Conservation (phyloP, 805 yeast species). For the Candida dendrica region DNA sequence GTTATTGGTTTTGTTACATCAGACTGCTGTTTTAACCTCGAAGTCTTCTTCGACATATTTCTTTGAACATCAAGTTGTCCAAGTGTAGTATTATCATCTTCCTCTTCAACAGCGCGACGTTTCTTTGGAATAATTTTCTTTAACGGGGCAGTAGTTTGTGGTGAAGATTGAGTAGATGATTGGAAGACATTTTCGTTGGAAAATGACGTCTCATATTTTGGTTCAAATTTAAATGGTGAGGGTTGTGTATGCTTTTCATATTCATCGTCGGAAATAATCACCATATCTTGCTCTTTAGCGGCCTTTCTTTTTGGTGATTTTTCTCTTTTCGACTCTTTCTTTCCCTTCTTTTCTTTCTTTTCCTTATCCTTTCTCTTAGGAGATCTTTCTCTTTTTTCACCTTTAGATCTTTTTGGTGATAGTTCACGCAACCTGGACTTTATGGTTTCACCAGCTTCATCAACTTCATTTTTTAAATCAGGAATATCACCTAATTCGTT, state of each 20-base stretch:
- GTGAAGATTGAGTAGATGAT: constrained; percentile 12
- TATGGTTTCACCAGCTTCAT: neutral
- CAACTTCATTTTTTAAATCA: constrained; percentile 5
- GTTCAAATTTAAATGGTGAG: constrained; percentile 8
- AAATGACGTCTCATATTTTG: constrained; percentile 19
- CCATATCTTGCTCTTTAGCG: constrained; percentile 1
- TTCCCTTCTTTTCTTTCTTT: neutral
- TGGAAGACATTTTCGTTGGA: constrained; percentile 31
- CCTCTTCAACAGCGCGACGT: constrained; percentile 6
- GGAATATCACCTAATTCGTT: constrained; percentile 9
- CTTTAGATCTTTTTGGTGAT: constrained; percentile 1
- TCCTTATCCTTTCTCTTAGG: constrained; percentile 5
- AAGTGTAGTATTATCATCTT: neutral
- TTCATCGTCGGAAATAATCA: neutral
- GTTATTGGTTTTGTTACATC: neutral
- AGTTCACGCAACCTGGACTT: neutral
- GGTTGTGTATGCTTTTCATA: neutral
- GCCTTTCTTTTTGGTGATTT: constrained; percentile 3
- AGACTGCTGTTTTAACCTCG: constrained; percentile 1
- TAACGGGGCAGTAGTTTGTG: constrained; percentile 5
- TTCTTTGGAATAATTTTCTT: constrained; percentile 18
- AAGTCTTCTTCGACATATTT: constrained; percentile 8
- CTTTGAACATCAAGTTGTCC: constrained; percentile 5
- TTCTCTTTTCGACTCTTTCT: neutral
- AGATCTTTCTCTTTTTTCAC: constrained; percentile 5